These are phyloP conservation scores for Kodamaea fungicola DNA, from an alignment of 1,139 yeast genomes.

Conservation along the genomic window DNA sequence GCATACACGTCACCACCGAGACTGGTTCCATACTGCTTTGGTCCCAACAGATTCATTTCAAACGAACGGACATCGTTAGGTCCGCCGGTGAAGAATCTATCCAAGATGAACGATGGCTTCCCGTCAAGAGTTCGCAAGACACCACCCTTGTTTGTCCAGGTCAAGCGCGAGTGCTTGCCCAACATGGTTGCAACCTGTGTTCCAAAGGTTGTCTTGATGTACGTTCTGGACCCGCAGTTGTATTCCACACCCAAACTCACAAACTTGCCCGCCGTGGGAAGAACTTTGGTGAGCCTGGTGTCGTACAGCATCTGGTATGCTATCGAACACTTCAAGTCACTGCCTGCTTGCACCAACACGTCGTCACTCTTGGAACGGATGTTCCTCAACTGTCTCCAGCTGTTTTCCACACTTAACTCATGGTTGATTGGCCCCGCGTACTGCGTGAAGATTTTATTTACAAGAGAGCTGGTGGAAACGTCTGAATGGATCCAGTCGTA, in stretches of 20 bases:
- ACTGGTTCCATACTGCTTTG: slow-evolving; percentile 57
- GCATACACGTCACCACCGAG: slow-evolving; percentile 81
- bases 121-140: slow-evolving; percentile 36
- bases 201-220: slow-evolving; percentile 48
- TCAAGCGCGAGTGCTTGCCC: slow-evolving; percentile 19
- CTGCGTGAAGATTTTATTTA: slow-evolving; percentile 45
- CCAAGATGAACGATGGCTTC: slow-evolving; percentile 53
- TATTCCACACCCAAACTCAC: slow-evolving; percentile 57
- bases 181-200: slow-evolving; percentile 34
- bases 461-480: slow-evolving; percentile 56
- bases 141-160: slow-evolving; percentile 51
- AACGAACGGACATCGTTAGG: slow-evolving; percentile 82
- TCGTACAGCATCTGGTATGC: slow-evolving; percentile 53
- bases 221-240: slow-evolving; percentile 31
- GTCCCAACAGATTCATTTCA: slow-evolving; percentile 78
- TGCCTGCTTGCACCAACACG: slow-evolving; percentile 51
- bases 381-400: slow-evolving; percentile 58
- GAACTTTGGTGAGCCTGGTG: slow-evolving; percentile 50
- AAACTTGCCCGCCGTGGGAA: slow-evolving; percentile 58
- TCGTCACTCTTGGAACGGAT: slow-evolving; percentile 33
- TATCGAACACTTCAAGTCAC: slow-evolving; percentile 56
- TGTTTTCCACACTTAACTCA: slow-evolving; percentile 63
- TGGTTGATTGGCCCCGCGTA: slow-evolving; percentile 33
- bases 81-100: slow-evolving; percentile 59
- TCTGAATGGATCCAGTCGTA: slow-evolving; percentile 69